Evolutionary conservation across 192 early-diverging fungal species (phyloP), one percentile per base, ranked within the genome.

Genomic region (Linnemannia exigua): DNA sequence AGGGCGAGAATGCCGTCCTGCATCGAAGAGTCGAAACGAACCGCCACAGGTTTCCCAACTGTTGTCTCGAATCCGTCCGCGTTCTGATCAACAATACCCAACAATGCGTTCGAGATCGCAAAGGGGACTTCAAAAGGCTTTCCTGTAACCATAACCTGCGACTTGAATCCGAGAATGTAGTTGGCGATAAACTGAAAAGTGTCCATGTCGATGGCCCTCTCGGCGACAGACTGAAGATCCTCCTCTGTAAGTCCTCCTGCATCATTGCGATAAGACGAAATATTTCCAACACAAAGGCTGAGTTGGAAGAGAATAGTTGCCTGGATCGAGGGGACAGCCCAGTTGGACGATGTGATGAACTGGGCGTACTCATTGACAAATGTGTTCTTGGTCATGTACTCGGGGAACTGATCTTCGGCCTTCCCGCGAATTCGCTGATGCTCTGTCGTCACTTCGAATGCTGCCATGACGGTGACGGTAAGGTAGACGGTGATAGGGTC

Each of bases 161-260:
- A 84, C 47, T 88, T 82, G 82, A 88, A 88, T 7, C 82, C 89
- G 25, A 96, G 88, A 15, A 94, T 81, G 76, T 94, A 94, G 78
- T 92, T 89, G 33, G 89, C 90, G 28, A 93, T 91, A 81, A 95
- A 94, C 46, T 90, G 91, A 44, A 94, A 94, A 1, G 91, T 92
- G 67, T 91, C 86, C 67, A 88, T 84, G 35, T 82, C 80, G 20
- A 93, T 88, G 0, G 92, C 92, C 16, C 84, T 88, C 78, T 95
- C 88, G 15, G 90, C 89, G 28, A 93, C 88, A 52, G 72, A 72
- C 58, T 90, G 88, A 17, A 93, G 77, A 19, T 87, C 83, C 4
- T 87, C 86, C 54, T 88, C 79, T 25, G 87, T 76, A 28, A 88
- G n/a, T 35, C 72, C 74, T 63, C 11, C 28, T 63, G 25, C 28